phyloP scores from a whole-genome alignment of 768 basidiomycete genomes.

The Pseudohyphozyma bogoriensis region DNA sequence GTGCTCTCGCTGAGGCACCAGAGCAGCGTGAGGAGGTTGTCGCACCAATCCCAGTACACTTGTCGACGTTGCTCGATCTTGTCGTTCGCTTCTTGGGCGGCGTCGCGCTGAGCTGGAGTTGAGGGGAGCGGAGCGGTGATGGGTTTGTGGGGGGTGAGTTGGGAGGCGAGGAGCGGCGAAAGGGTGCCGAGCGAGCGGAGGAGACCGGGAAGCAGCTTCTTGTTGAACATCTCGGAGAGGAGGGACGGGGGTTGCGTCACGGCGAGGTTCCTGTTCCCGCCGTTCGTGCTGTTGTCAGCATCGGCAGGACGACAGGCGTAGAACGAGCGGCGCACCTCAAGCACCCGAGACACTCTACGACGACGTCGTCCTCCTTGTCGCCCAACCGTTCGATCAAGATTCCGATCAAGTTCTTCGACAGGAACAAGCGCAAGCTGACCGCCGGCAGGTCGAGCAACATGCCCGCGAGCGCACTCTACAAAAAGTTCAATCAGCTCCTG shows the following conservation, averaged over 20 bases:
- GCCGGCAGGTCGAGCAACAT: conserved; percentile 20
- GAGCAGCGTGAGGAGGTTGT: conserved; percentile 23
- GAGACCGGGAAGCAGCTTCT: conserved; percentile 26
- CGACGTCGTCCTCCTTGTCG: conserved; percentile 10
- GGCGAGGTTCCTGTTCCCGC: conserved; percentile 18
- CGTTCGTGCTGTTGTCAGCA: neutral
- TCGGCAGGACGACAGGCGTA: neutral
- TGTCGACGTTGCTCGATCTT: conserved; percentile 9
- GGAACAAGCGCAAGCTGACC: conserved; percentile 18
- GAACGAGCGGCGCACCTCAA: neutral
- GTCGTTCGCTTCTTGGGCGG: conserved; percentile 4
- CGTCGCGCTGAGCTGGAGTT: conserved; percentile 8
- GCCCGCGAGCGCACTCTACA: conserved; percentile 12
- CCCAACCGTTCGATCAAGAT: conserved; percentile 25
- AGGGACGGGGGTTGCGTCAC: conserved; percentile 21
- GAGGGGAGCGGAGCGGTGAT: conserved; percentile 7
- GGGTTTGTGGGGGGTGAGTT: conserved; percentile 18
- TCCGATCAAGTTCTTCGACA: conserved; percentile 27
- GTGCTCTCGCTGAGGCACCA: conserved; percentile 28
- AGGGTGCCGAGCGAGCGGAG: conserved; percentile 20
- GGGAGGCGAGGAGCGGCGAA: conserved; percentile 20
- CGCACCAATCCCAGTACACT: conserved; percentile 27
- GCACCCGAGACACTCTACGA: conserved; percentile 22
- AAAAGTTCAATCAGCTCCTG: neutral
- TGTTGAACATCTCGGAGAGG: conserved; percentile 31